These are phyloP conservation scores for Spizellomyces punctatus DNA, from an alignment of 192 early-diverging fungal genomes.

Conservation along the genomic window DNA sequence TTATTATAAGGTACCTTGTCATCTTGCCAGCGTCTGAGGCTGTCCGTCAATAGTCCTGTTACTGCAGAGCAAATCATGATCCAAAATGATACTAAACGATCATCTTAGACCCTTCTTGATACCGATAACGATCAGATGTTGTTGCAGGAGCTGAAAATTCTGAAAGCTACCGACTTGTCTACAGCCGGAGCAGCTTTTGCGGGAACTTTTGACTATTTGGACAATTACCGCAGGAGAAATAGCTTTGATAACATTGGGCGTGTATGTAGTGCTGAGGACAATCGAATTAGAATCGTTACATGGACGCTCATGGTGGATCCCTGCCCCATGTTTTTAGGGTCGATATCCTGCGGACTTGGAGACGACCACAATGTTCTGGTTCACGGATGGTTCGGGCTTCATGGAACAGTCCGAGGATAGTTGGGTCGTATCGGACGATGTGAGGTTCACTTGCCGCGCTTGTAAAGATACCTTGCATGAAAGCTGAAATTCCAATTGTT, in stretches of 20 bases:
- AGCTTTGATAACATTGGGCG: constrained; percentile 68
- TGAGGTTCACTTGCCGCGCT: constrained; percentile 1
- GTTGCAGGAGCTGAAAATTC: constrained; percentile 62
- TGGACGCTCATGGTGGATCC: background rate
- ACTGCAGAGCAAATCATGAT: no score
- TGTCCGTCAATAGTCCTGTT: background rate
- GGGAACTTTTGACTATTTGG: constrained; percentile 70
- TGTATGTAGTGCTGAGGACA: constrained; percentile 30
- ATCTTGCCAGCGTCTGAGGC: background rate
- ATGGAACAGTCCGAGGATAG: constrained; percentile 21
- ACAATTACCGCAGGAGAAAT: constrained; percentile 61
- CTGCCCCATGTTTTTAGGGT: constrained; percentile 34
- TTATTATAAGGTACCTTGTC: constrained; percentile 15
- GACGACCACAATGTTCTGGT: constrained; percentile 72
- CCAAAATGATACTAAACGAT: background rate
- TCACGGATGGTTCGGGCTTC: constrained; percentile 73
- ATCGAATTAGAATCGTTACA: background rate
- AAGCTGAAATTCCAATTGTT: constrained; percentile 18
- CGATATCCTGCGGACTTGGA: constrained; percentile 69
- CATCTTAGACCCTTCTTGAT: constrained; percentile 14
- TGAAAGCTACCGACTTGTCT: constrained; percentile 64
- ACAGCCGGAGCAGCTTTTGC: constrained; percentile 67
- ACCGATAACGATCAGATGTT: constrained; percentile 38
- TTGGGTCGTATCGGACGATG: constrained; percentile 26
- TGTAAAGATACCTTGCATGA: background rate